These are phyloP conservation scores for Solanum appendiculatum DNA, from an alignment of 257 asterid genomes.

Conservation along the genomic window DNA sequence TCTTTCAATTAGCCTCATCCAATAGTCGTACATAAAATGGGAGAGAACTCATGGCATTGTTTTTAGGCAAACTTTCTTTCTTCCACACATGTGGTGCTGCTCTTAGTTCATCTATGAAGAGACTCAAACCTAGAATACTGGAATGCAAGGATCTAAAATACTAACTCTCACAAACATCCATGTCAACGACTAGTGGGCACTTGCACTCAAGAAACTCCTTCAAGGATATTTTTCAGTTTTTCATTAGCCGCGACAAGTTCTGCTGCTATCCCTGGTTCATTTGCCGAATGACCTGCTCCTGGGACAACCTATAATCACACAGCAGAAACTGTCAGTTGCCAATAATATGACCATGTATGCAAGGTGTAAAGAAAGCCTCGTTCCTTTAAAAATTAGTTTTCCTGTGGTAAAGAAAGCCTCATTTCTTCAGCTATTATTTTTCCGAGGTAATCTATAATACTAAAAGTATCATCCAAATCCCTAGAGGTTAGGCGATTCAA, in stretches of 20 bases:
- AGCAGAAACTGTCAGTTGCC: not conserved
- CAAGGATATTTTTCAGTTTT: slow-evolving; percentile 43
- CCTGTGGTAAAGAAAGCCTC: not conserved
- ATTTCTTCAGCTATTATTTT: not conserved
- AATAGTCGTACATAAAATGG: not conserved
- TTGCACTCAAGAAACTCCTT: slow-evolving; percentile 11
- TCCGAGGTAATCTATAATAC: not conserved
- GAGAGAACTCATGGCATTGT: not conserved
- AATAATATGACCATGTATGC: not conserved
- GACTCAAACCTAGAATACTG: not conserved
- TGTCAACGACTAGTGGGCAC: not conserved
- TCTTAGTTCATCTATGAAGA: not conserved
- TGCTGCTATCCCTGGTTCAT: slow-evolving; percentile 66
- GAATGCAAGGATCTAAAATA: not conserved
- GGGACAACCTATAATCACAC: slow-evolving; percentile 45
- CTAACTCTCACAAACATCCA: not conserved
- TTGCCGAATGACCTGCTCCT: slow-evolving; percentile 94
- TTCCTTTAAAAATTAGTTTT: not conserved
- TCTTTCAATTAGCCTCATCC: not conserved
- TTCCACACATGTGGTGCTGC: not conserved
- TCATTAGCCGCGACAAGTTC: slow-evolving; percentile 90
- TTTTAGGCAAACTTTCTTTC: not conserved
- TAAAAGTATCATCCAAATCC: not conserved
- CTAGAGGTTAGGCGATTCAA: not conserved
- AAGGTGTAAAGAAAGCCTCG: not conserved